Percentiles rank a stretch among this genome's conserved stretches.
Evolutionary conservation across 176 grass and related monocot species (phyloP).

Genomic region (Poa pratensis): DNA sequence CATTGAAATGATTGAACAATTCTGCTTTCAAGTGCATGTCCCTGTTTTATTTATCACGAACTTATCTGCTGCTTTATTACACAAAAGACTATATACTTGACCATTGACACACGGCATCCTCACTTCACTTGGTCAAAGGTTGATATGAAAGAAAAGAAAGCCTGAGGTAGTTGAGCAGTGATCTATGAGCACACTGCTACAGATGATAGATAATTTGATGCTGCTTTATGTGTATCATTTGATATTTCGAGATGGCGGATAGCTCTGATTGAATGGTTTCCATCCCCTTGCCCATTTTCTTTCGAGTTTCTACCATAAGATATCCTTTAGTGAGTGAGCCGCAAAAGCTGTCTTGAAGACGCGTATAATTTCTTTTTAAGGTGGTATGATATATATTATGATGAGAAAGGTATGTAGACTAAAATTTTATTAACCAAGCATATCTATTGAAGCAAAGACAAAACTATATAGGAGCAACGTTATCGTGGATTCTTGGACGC

Average conservation of each 20-base stretch:
- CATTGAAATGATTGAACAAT: constrained; percentile 35
- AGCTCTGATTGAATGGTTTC: constrained; percentile 11
- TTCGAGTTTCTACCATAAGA: neutral
- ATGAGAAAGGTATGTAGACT: constrained; percentile 6
- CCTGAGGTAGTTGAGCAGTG: constrained; percentile 39
- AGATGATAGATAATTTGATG: constrained; percentile 15
- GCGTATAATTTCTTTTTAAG: neutral
- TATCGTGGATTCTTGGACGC: neutral
- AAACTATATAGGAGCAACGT: constrained; percentile 8
- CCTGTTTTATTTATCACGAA: constrained; percentile 18
- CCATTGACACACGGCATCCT: constrained; percentile 9
- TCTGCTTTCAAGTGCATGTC: neutral
- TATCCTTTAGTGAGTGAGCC: neutral
- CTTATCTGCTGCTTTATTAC: constrained; percentile 21
- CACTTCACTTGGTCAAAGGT: constrained; percentile 35
- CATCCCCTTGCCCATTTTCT: constrained; percentile 31
- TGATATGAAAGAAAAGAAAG: constrained; percentile 44
- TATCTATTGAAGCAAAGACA: constrained; percentile 14
- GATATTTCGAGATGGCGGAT: constrained; percentile 18
- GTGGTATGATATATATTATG: neutral
- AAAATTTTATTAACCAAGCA: neutral
- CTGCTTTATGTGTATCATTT: constrained; percentile 21
- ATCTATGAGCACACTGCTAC: constrained; percentile 18
- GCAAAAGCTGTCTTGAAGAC: neutral
- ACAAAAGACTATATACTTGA: constrained; percentile 33